Percentiles rank a stretch among this genome's conserved stretches.
Evolutionary conservation across 2,329 filamentous ascomycete genomes (phyloP).

Genomic region (Talaromyces amestolkiae): DNA sequence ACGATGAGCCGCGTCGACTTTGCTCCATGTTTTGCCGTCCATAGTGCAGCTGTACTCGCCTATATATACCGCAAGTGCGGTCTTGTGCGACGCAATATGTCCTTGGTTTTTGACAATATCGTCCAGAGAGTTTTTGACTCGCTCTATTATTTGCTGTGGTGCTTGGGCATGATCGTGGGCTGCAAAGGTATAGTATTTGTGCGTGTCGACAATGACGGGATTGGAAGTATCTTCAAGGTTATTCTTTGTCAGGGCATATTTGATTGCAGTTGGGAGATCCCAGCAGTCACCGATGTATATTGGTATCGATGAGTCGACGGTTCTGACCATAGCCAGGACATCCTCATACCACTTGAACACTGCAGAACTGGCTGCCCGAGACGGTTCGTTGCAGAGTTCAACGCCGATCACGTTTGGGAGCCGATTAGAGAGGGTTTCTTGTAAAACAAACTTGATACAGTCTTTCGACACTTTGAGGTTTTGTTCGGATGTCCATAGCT

Average conservation of each 20-base stretch:
- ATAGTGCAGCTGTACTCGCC: conserved; percentile 61
- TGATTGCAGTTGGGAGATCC: conserved; percentile 48
- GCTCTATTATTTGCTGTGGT: conserved; percentile 53
- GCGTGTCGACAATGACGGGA: conserved; percentile 58
- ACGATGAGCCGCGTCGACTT: conserved; percentile 41
- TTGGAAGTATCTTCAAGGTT: conserved; percentile 29
- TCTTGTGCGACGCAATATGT: conserved; percentile 47
- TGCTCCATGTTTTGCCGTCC: conserved; percentile 52
- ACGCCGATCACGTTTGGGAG: conserved; percentile 53
- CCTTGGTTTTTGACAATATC: conserved; percentile 50
- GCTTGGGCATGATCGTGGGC: conserved; percentile 51
- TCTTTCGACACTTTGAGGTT: conserved; percentile 49
- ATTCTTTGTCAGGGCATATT: conserved; percentile 48
- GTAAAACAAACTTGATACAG: conserved; percentile 52
- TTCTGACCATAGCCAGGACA: conserved; percentile 47
- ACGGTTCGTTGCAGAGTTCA: conserved; percentile 59
- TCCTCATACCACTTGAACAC: conserved; percentile 60
- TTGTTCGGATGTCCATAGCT: conserved; percentile 49
- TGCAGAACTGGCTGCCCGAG: conserved; percentile 45
- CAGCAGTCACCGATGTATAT: conserved; percentile 60
- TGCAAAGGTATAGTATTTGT: conserved; percentile 60
- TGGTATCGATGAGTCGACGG: conserved; percentile 52
- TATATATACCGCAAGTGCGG: conserved; percentile 52
- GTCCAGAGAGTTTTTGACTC: conserved; percentile 44
- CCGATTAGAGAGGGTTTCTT: conserved; percentile 41